Evolutionary conservation across 2,329 filamentous ascomycete species (phyloP), one percentile per base, ranked within the genome.

Genomic region (Hypocreales sp.): DNA sequence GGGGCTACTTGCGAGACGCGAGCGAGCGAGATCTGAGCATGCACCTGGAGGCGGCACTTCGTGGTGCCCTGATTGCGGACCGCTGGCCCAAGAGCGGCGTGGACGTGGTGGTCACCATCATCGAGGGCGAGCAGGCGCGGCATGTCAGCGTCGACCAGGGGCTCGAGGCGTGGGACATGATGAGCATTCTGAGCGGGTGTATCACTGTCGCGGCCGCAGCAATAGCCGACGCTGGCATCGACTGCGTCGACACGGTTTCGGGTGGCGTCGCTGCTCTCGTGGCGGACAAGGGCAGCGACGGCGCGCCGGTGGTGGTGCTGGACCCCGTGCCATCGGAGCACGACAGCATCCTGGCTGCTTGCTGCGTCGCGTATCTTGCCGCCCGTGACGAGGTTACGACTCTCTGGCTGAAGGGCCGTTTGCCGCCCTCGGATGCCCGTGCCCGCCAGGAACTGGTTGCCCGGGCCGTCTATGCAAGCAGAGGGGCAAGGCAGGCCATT

Each of bases 81-180:
- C 67, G 87, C 31, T 98, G 87, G 82, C 90, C 90, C n/a, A 98
- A 98, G 61, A 93, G 83, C 49, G 86, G 83, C 24, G 76, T 93
- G n/a, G 90, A 98, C 48, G 76, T 98, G 22, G 77, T 93, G 12
- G 73, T 98, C 26, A 94, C 84, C 1, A 74, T 98, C 26, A 62
- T 98, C 12, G 90, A 98, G 55, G 87, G 83, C 4, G 90, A 95
- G 45, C 82, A 94, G 47, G 79, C 87, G 54, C 67, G 48, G 48
- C 67, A 51, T 48, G 51, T 51, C 25, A 55, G 54, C 3, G 46
- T 58, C 17, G 55, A 56, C 15, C 53, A 58, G 39, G 61, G 57
- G 7, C 67, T 72, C 32, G 72, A 74, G 35, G 71, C 79, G 10
- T 92, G 83, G 77, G 83, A 84, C 8, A 69, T 80, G 56, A 87